phyloP scores from a whole-genome alignment of 148 eudicot genomes.

The Hydrangea macrophylla region DNA sequence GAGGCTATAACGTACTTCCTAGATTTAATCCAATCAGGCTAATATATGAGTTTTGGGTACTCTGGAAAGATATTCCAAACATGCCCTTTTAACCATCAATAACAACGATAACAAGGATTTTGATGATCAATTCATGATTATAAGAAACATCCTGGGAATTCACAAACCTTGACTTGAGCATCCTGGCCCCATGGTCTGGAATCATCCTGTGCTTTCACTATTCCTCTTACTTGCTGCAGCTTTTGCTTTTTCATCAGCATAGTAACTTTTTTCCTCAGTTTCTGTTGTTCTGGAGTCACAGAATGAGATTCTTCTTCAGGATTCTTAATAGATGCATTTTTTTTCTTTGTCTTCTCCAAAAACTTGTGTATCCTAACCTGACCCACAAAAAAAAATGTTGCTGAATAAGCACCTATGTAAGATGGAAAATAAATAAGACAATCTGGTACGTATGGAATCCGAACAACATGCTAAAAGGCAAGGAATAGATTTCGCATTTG shows the following conservation, averaged over 20 bases:
- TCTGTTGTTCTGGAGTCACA: conserved; percentile 38
- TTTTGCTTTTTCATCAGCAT: conserved; percentile 65
- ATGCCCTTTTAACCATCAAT: neutral
- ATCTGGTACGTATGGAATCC: neutral
- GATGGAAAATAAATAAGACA: neutral
- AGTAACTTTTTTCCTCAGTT: conserved; percentile 50
- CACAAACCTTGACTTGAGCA: conserved; percentile 68
- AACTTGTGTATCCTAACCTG: conserved; percentile 69
- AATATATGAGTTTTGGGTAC: too few relatives aligned
- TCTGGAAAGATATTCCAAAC: too few relatives aligned
- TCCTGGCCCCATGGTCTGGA: conserved; percentile 77
- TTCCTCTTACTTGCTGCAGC: conserved; percentile 42
- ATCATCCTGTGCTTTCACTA: conserved; percentile 63
- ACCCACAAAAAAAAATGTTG: conserved; percentile 2
- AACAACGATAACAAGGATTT: neutral
- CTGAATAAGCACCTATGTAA: neutral
- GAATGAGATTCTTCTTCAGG: conserved; percentile 36
- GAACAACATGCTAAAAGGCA: neutral
- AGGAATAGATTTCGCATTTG: neutral
- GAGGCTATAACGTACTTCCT: too few relatives aligned
- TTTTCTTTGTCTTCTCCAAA: conserved; percentile 57
- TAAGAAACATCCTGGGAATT: neutral
- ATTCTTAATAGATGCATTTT: conserved; percentile 20
- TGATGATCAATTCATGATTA: neutral
- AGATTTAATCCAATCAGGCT: too few relatives aligned